Percentiles rank a stretch among this genome's conserved stretches.
phyloP scores from a whole-genome alignment of 768 basidiomycete genomes.

The Tulasnella sp. region DNA sequence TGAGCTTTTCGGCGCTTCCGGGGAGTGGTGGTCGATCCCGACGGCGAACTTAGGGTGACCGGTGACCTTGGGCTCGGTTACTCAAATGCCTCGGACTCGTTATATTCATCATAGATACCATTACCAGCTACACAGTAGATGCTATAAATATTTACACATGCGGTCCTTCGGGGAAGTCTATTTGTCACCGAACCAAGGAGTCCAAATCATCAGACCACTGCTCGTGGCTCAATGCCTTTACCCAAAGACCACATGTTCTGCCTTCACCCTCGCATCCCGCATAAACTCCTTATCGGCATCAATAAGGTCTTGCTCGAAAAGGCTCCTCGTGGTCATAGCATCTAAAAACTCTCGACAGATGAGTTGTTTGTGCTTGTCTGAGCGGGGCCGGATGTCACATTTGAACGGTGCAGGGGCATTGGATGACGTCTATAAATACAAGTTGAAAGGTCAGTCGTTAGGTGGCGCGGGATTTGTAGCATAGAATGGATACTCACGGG shows the following conservation, averaged over 20 bases:
- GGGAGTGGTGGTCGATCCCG: neutral
- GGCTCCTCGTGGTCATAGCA: neutral
- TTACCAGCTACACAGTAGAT: neutral
- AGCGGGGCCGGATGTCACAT: constrained; percentile 7
- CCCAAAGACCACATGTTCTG: neutral
- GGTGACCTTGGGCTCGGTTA: neutral
- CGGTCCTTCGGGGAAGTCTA: neutral
- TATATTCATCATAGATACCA: neutral
- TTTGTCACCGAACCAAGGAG: neutral
- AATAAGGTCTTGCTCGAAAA: constrained; percentile 8
- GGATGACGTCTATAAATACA: neutral
- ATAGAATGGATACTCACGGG: neutral
- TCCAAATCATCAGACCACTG: neutral
- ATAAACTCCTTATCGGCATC: constrained; percentile 8
- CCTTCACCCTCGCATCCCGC: neutral
- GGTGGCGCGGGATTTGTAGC: neutral
- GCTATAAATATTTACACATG: neutral
- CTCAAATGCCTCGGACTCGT: neutral
- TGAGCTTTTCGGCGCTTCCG: neutral
- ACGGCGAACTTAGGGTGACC: neutral
- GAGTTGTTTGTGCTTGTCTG: neutral
- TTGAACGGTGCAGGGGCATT: constrained; percentile 17
- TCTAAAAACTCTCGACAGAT: constrained; percentile 16
- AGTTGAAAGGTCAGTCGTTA: neutral
- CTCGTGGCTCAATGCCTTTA: neutral